Conservation (phyloP, 2,329 filamentous ascomycete genomes). For the Claviceps africana region DNA sequence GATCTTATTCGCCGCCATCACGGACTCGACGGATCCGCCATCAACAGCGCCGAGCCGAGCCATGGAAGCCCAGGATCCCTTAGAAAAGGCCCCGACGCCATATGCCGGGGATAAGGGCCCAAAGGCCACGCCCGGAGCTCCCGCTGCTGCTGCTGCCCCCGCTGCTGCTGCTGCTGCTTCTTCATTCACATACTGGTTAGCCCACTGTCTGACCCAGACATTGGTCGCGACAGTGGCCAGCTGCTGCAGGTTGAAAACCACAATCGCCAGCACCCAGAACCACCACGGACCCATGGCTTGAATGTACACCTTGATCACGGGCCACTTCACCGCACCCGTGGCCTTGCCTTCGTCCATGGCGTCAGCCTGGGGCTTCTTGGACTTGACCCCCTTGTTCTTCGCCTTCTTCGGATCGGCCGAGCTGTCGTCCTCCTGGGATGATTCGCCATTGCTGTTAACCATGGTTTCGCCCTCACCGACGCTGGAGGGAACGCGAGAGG, state of each 20-base stretch:
- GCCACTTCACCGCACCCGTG: slow-evolving; percentile 74
- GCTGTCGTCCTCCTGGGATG: slow-evolving; percentile 29
- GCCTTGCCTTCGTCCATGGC: slow-evolving; percentile 65
- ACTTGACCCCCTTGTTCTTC: slow-evolving; percentile 16
- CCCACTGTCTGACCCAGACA: slow-evolving; percentile 90
- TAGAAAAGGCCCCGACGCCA: slow-evolving; percentile 15
- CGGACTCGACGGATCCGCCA: slow-evolving; percentile 11
- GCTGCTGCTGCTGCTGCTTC: slow-evolving; percentile 16
- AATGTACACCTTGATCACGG: slow-evolving; percentile 76
- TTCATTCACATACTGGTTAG: slow-evolving; percentile 62
- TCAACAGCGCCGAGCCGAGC: slow-evolving; percentile 16
- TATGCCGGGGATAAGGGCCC: slow-evolving; percentile 13
- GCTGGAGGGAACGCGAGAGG: slow-evolving; percentile 65
- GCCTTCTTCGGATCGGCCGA: slow-evolving; percentile 33
- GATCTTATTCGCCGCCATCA: not conserved
- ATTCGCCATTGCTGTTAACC: slow-evolving; percentile 34
- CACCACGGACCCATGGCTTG: slow-evolving; percentile 89
- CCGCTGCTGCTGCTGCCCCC: slow-evolving; percentile 11
- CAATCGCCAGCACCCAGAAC: slow-evolving; percentile 70
- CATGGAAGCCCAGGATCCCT: slow-evolving; percentile 22
- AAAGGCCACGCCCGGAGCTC: slow-evolving; percentile 6
- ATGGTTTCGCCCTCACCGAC: slow-evolving; percentile 48
- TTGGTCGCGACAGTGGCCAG: slow-evolving; percentile 77
- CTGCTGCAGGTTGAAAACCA: slow-evolving; percentile 72
- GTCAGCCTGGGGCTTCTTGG: slow-evolving; percentile 34